A percentile compares a stretch with the other conserved stretches of the same genome.
phyloP scores from a whole-genome alignment of 441 rosid genomes.

The Brassica balearica region DNA sequence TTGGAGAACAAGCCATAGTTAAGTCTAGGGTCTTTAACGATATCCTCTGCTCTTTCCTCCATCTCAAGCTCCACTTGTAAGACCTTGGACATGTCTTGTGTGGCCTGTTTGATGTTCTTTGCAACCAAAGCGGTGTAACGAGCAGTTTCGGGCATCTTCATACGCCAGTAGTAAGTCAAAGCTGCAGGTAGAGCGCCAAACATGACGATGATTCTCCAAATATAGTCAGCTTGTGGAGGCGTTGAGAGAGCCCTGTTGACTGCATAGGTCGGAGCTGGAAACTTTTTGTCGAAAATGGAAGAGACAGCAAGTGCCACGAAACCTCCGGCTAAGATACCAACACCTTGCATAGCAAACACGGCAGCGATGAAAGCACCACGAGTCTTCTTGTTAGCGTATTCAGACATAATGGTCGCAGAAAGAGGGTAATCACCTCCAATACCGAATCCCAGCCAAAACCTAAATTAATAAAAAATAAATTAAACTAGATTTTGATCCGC shows the following conservation, averaged over 20 bases:
- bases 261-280: neutral
- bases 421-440: conserved; percentile 85
- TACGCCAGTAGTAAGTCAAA: conserved; percentile 49
- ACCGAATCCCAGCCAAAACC: conserved; percentile 83
- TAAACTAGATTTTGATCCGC: too few relatives aligned
- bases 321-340: conserved; percentile 3
- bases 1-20: conserved; percentile 4
- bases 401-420: conserved; percentile 76
- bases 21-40: neutral
- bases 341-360: neutral
- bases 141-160: conserved; percentile 67
- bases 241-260: neutral
- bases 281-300: neutral
- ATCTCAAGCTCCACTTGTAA: conserved; percentile 49
- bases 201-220: neutral
- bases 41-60: conserved; percentile 44
- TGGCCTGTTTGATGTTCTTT: conserved; percentile 55
- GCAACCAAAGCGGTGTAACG: conserved; percentile 64
- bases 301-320: conserved; percentile 50
- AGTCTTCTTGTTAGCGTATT: conserved; percentile 42
- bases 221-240: neutral
- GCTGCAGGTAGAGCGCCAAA: neutral
- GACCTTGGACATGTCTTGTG: conserved; percentile 59
- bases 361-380: conserved; percentile 29
- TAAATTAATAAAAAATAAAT: neutral